Conservation (phyloP, 768 basidiomycete species). For the Tulasnella sp. region DNA sequence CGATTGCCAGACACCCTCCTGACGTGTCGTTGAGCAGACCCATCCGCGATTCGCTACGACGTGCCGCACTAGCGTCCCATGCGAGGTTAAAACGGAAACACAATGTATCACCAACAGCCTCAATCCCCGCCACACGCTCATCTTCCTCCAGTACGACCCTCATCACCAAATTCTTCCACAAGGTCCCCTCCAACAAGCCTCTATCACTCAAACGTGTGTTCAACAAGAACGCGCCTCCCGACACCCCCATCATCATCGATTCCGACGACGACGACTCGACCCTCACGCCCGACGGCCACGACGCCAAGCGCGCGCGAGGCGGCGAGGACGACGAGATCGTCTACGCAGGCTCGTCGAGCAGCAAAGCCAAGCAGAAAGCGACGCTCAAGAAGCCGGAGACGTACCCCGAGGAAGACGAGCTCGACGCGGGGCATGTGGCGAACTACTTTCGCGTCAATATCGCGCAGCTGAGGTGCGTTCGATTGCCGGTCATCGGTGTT, state of each 20-base stretch:
- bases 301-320: not conserved
- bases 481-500: constrained; percentile 3
- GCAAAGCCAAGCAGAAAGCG: not conserved
- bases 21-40: not conserved
- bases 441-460: constrained; percentile 40
- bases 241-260: not conserved
- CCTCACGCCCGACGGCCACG: not conserved
- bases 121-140: not conserved
- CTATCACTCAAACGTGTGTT: not conserved
- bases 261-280: not conserved
- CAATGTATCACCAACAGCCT: not conserved
- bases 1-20: not conserved
- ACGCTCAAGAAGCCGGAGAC: not conserved
- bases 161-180: not conserved
- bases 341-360: not conserved
- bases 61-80: constrained; percentile 1
- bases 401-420: not conserved
- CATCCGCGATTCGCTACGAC: not conserved
- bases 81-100: constrained; percentile 6
- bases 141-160: not conserved
- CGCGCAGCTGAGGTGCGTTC: constrained; percentile 35
- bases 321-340: not conserved
- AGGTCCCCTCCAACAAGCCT: constrained; percentile 3
- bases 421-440: constrained; percentile 30
- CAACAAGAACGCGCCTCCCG: not conserved